These are phyloP conservation scores for Sequoia sempervirens DNA, from an alignment of 75 land plant genomes.

Conservation along the genomic window DNA sequence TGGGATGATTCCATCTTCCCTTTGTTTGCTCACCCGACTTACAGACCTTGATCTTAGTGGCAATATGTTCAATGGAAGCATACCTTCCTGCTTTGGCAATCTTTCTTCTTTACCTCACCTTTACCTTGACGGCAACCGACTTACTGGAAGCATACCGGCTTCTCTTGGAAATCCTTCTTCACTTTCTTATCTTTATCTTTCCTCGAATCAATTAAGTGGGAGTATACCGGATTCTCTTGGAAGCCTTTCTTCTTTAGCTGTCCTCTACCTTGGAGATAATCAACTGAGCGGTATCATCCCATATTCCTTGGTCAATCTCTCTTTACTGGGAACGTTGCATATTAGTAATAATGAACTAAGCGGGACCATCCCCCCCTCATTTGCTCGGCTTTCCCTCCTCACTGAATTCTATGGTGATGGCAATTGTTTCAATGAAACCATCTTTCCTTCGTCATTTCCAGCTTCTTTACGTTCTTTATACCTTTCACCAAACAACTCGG, in stretches of 20 bases:
- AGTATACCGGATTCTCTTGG: conserved; percentile 15
- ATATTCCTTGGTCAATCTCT: background rate
- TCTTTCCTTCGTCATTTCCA: background rate
- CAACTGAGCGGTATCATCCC: background rate
- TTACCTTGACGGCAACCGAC: conserved; percentile 2
- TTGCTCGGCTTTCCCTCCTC: background rate
- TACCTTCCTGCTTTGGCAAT: background rate
- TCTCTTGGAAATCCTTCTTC: background rate
- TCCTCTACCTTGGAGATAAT: background rate
- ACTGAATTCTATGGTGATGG: background rate
- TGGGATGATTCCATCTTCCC: background rate
- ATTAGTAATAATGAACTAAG: too few relatives aligned
- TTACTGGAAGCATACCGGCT: conserved; percentile 17
- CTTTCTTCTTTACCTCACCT: conserved; percentile 9
- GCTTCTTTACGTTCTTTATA: background rate
- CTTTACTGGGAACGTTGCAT: background rate
- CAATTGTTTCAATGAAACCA: background rate
- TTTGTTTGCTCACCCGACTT: background rate
- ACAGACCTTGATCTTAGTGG: background rate
- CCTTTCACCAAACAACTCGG: background rate
- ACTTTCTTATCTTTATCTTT: conserved; percentile 1
- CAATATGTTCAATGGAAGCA: background rate
- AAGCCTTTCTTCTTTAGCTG: background rate
- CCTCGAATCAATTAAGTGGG: background rate
- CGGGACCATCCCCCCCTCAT: background rate